phyloP scores from a whole-genome alignment of 176 grass and related monocot genomes.

The Zea mays region Zm-B73-REFERENCE-NAM-5.0 NC_050104.1:97676001-97676500 shows the following conservation, averaged over 20 bases:
- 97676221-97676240: not conserved
- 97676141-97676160: not conserved
- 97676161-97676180: not conserved
- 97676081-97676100: not conserved
- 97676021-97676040: not conserved
- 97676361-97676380: not conserved
- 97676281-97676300: not conserved
- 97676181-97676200: not conserved
- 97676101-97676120: not conserved
- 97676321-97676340: conserved; percentile 9
- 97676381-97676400: not conserved
- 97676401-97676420: conserved; percentile 10
- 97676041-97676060: conserved; percentile 6
- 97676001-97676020: conserved; percentile 2
- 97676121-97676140: not conserved
- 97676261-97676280: not conserved
- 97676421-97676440: conserved; percentile 4
- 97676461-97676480: not conserved
- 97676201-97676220: not conserved
- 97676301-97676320: not conserved
- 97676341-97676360: not conserved
- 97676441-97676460: conserved; percentile 10
- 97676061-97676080: not conserved
- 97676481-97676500: not conserved
- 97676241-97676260: not conserved